Conservation (phyloP, 176 grass and related monocot species). For the Neostapfia colusana region DNA sequence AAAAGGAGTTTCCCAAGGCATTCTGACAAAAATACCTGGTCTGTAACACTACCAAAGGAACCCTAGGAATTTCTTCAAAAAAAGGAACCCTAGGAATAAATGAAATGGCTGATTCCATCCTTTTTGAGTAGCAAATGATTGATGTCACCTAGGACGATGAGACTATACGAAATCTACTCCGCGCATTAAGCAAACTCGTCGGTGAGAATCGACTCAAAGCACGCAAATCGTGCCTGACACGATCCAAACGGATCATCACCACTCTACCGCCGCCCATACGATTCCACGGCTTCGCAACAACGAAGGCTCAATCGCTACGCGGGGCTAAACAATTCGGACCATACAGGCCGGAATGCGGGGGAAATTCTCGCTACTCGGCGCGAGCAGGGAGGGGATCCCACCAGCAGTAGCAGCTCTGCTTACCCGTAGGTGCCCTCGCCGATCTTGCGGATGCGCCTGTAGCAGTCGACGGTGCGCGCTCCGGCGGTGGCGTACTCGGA, state of each 20-base stretch:
- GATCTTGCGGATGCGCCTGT: conserved; percentile 79
- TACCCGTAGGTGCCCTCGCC: conserved; percentile 82
- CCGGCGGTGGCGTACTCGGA: conserved; percentile 52
- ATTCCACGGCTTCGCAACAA: background rate
- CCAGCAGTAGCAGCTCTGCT: conserved; percentile 3
- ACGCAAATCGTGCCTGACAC: background rate
- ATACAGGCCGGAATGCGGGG: background rate
- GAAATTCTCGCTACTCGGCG: background rate
- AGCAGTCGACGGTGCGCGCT: conserved; percentile 73
- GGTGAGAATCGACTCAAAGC: background rate
- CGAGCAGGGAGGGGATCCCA: background rate
- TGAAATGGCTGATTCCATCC: background rate
- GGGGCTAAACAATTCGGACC: background rate
- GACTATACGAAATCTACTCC: background rate
- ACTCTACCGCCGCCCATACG: background rate
- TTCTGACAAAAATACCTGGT: background rate
- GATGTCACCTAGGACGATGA: background rate
- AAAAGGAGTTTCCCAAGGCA: background rate
- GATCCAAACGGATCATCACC: no score
- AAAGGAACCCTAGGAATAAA: conserved; percentile 25
- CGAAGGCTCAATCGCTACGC: background rate
- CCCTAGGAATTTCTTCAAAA: conserved; percentile 22
- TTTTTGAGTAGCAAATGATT: conserved; percentile 8
- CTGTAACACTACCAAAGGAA: background rate
- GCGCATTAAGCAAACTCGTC: background rate